Evolutionary conservation across 352 stramenopile genomes (phyloP).

Genomic region (Hyaloperonospora arabidopsidis): DNA sequence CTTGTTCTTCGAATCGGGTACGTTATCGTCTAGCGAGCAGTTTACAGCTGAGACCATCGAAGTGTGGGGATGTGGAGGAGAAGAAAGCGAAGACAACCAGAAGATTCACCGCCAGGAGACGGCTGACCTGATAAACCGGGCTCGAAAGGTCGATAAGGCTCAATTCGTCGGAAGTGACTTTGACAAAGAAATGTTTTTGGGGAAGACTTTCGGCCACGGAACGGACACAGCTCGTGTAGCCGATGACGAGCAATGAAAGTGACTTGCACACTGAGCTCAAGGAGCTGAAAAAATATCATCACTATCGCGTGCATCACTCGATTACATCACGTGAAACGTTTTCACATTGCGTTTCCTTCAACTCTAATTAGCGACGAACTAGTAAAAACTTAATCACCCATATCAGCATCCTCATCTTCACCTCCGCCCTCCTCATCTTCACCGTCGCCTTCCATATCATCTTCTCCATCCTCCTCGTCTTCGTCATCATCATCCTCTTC

Average conservation of each 20-base stretch:
- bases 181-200: constrained; percentile 75
- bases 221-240: constrained; percentile 51
- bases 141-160: constrained; percentile 81
- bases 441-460: constrained; percentile 29
- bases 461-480: constrained; percentile 29
- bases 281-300: not conserved
- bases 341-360: constrained; percentile 12
- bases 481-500: constrained; percentile 34
- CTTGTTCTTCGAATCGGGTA: constrained; percentile 61
- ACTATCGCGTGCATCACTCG: not conserved
- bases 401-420: constrained; percentile 35
- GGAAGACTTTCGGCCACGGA: constrained; percentile 73
- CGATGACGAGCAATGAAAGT: constrained; percentile 51
- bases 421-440: constrained; percentile 22
- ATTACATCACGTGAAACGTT: constrained; percentile 21
- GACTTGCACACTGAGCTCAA: not conserved
- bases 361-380: constrained; percentile 26
- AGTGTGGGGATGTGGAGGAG: constrained; percentile 72
- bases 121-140: constrained; percentile 73
- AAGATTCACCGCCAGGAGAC: constrained; percentile 67
- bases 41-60: constrained; percentile 68
- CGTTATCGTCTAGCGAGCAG: constrained; percentile 45
- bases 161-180: constrained; percentile 80
- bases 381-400: constrained; percentile 36
- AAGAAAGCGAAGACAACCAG: constrained; percentile 43